Evolutionary conservation across 2,329 filamentous ascomycete genomes (phyloP), one percentile per base, ranked within the genome.

Genomic region (Diaporthe citriasiana): DNA sequence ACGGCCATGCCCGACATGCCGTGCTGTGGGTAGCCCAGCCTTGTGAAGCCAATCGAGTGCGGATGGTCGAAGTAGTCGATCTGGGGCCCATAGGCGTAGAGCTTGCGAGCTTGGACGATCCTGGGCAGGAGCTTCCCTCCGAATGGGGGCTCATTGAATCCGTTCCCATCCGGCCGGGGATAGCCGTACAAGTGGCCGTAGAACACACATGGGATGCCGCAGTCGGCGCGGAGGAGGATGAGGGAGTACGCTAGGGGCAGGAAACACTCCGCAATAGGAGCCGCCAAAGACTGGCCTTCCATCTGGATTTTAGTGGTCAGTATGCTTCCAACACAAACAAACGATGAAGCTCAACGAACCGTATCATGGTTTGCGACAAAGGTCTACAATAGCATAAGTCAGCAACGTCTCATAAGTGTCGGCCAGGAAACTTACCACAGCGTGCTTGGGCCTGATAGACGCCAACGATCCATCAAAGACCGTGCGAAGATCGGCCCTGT

Each of bases 301-400:
- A 75, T 75, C 74, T 75, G 10, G 0, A n/a, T 6, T 22, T 4
- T 6, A 6, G 13, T 17, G 4, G 45, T 65, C 42, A 75, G 65
- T 35, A 55, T 19, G 17, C 5, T 22, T 13, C 7, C 30, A 27
- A 45, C n/a, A 3, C 10, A n/a, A 12, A 35, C 4, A 45, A 0
- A 3, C n/a, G 9, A n/a, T 19, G 2, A n/a, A 3, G 19, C 13
- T 17, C 13, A 10, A 78, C 82, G 77, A 80, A 84, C 83, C 0
- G 91, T 93, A 78, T 93, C 92, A 80, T 93, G 92, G 79, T 93
- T 93, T 76, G 89, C 89, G 0, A 93, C 91, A 22, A 93, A 88
- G 0, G 91, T 93, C 82, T 89, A 57, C 3, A 25, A 12, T 0
- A 2, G 2, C 19, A 50, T 53, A 30, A 70, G 55, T 25, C 5